Percentiles rank a stretch among this genome's conserved stretches.
phyloP scores from a whole-genome alignment of 2,329 filamentous ascomycete genomes.

The Clarireedia monteithiana region DNA sequence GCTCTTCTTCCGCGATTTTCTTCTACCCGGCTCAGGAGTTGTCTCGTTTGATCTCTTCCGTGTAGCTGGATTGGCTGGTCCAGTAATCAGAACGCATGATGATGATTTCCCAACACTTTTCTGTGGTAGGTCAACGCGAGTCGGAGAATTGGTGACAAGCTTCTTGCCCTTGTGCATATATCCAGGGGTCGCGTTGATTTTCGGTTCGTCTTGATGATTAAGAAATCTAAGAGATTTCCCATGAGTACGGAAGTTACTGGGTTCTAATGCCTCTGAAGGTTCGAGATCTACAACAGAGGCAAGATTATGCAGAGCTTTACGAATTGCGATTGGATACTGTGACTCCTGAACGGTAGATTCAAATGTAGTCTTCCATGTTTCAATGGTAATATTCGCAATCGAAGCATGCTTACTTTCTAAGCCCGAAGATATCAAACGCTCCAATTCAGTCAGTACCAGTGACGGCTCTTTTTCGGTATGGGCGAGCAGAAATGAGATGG shows the following conservation, averaged over 20 bases:
- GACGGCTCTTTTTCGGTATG: conserved; percentile 32
- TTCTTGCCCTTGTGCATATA: too few species aligned
- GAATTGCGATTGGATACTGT: conserved; percentile 58
- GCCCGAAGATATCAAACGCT: conserved; percentile 45
- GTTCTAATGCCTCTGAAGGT: conserved; percentile 32
- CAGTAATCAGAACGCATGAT: conserved; percentile 20
- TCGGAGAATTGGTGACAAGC: too few species aligned
- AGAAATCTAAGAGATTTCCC: conserved; percentile 31
- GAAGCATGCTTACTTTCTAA: conserved; percentile 50
- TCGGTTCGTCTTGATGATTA: conserved; percentile 26
- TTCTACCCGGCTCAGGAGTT: conserved; percentile 29
- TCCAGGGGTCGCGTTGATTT: too few species aligned
- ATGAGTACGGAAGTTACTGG: conserved; percentile 25
- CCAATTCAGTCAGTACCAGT: conserved; percentile 44
- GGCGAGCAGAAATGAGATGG: conserved; percentile 31
- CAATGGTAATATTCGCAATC: conserved; percentile 46
- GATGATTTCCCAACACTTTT: conserved; percentile 10
- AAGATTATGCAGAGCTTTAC: conserved; percentile 52
- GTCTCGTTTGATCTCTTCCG: conserved; percentile 20
- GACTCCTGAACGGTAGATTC: conserved; percentile 46
- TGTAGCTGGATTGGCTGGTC: background rate
- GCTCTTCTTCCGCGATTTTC: conserved; percentile 29
- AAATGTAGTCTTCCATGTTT: conserved; percentile 65
- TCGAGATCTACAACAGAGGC: conserved; percentile 44
- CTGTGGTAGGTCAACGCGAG: background rate